Evolutionary conservation across 139 green algal species (phyloP), one percentile per base, ranked within the genome.

Genomic region (Coelastrella sp.): DNA sequence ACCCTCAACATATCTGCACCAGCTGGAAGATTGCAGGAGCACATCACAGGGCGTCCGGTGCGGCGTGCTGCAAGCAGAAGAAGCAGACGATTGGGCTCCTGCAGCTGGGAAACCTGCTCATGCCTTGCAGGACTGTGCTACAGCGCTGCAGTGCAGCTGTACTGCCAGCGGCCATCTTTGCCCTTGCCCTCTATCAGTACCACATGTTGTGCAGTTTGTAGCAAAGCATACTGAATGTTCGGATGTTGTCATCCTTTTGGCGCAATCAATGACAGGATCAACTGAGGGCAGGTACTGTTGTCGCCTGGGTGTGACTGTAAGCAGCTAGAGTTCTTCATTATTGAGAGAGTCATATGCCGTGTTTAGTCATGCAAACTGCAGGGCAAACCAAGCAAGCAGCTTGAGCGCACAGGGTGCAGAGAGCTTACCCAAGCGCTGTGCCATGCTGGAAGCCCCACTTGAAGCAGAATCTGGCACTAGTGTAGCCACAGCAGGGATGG

Each of bases 21-120:
- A 6, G 64, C 34, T 50, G 80, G 80, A 15, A 79, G 15, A 25
- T 76, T 64, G 79, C 79, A 85, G 40, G 79, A 85, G 63, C 62
- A 77, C 63, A 85, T 25, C n/a, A 85, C 79, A 4, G 79, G 79
- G 21, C 63, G 63, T 3, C 79, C 79, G 30, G 57, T 25, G 6
- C 64, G 63, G 40, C 48, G 43, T 27, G 79, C 79, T 77, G 73
- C 38, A 48, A 27, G 23, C 48, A 45, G 23, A 25, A 37, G 23
- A 8, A 32, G 43, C 32, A 59, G 27, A 19, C 13, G 5, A 7
- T 23, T 67, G 27, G 19, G 50, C 5, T 17, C 62, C 35, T 7
- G 27, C 11, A 15, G 30, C 13, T 0, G 0, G 0, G 62, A 7
- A 43, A 41, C 23, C 15, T 66, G 15, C 9, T 35, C 9, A 9